Percentiles rank a stretch among this genome's conserved stretches.
Conservation (phyloP, 2,329 filamentous ascomycete species). For the Arthrobotrys musiformis region DNA sequence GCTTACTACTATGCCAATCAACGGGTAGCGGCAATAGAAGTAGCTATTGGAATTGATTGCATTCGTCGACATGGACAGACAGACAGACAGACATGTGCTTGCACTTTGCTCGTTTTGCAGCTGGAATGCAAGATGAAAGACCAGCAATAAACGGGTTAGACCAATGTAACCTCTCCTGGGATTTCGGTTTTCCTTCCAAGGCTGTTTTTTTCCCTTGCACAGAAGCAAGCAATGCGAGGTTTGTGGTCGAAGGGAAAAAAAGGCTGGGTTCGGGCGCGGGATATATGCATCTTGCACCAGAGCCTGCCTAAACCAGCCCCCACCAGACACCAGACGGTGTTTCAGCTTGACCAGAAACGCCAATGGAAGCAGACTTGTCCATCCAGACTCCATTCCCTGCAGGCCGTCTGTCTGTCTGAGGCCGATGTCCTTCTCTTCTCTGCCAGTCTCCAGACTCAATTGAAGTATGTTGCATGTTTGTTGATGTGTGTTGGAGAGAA, state of each 20-base stretch:
- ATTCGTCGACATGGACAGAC: not conserved
- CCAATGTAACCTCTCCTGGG: constrained; percentile 3
- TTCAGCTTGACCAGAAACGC: constrained; percentile 54
- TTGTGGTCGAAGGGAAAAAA: not conserved
- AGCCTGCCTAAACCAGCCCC: constrained; percentile 49
- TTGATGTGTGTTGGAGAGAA: not conserved
- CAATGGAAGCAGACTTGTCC: constrained; percentile 44
- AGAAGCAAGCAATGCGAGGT: not conserved
- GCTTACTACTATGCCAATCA: not conserved
- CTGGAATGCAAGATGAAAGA: not conserved
- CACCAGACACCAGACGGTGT: constrained; percentile 15
- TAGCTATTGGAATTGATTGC: not conserved
- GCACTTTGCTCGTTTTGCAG: not conserved
- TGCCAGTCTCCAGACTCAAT: too few species aligned
- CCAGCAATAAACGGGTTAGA: not conserved
- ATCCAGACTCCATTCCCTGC: too few species aligned
- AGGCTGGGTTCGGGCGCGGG: not conserved
- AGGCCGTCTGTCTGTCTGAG: too few species aligned
- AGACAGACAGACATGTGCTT: not conserved
- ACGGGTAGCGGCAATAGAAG: too few species aligned
- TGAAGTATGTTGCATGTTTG: too few species aligned
- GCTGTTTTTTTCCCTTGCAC: not conserved
- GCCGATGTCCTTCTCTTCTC: not conserved
- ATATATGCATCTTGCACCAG: constrained; percentile 32
- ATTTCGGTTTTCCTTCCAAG: too few species aligned